Evolutionary conservation across 108 stramenopile genomes (phyloP).

Genomic region (Skeletonema costatum): DNA sequence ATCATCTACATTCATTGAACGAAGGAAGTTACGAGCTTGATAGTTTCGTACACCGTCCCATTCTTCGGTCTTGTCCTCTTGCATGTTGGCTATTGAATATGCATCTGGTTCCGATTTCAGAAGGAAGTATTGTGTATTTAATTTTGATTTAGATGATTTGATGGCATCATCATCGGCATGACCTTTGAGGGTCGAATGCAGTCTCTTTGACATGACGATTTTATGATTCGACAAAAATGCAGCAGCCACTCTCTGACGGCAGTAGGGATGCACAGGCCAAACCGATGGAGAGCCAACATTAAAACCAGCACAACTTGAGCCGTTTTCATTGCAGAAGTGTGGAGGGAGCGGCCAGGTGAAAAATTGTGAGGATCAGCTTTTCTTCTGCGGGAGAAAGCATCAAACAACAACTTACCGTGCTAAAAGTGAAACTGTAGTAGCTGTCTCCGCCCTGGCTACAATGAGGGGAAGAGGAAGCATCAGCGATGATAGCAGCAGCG

Average conservation of each 20-base stretch:
- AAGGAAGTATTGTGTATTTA: conserved; percentile 26
- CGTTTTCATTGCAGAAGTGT: neutral
- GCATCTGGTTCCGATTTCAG: conserved; percentile 59
- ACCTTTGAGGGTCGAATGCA: neutral
- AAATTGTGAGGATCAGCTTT: too few relatives aligned
- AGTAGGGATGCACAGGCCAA: neutral
- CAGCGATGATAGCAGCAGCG: neutral
- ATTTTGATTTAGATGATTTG: neutral
- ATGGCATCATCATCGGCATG: neutral
- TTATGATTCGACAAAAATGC: neutral
- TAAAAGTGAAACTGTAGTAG: too few relatives aligned
- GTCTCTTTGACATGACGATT: neutral
- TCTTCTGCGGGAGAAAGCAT: too few relatives aligned
- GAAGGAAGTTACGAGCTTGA: conserved; percentile 55
- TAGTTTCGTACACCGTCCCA: conserved; percentile 65
- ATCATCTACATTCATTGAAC: conserved; percentile 51
- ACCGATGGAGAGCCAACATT: neutral
- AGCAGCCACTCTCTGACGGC: neutral
- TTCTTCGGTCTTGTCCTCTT: conserved; percentile 38
- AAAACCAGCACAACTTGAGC: neutral
- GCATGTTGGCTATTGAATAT: conserved; percentile 52
- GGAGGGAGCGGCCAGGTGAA: too few relatives aligned
- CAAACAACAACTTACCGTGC: too few relatives aligned
- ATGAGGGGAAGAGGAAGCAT: neutral
- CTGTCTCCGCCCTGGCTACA: too few relatives aligned